Evolutionary conservation across 257 asterid genomes (phyloP).

Genomic region (Parsonsia alboflavescens): DNA sequence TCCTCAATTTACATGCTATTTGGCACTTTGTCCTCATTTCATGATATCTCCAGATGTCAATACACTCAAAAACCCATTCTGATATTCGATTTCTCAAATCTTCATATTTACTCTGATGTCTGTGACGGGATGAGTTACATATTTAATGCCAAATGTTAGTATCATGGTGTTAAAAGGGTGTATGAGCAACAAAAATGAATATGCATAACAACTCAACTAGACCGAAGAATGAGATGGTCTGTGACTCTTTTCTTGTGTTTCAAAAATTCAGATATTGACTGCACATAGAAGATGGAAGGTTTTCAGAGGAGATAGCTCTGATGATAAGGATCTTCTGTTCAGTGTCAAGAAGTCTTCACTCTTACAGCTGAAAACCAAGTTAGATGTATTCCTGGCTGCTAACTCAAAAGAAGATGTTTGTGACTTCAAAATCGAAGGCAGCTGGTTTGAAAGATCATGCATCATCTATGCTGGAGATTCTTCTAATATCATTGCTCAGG

Average conservation of each 20-base stretch:
- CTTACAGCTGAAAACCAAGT: slow-evolving; percentile 30
- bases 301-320: slow-evolving; percentile 31
- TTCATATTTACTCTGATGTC: neutral
- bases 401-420: slow-evolving; percentile 27
- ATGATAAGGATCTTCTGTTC: slow-evolving; percentile 23
- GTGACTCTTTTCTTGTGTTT: neutral
- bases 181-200: neutral
- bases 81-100: too few species aligned
- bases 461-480: slow-evolving; percentile 42
- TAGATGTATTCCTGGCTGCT: slow-evolving; percentile 29
- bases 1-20: neutral
- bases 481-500: slow-evolving; percentile 58
- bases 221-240: neutral
- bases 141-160: neutral
- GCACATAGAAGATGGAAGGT: slow-evolving; percentile 72
- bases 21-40: neutral
- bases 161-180: neutral
- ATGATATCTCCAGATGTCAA: neutral
- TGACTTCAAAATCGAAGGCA: slow-evolving; percentile 36
- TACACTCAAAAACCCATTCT: too few species aligned
- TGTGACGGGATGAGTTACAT: neutral
- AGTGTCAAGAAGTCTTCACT: slow-evolving; percentile 32
- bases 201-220: neutral
- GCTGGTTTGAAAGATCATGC: slow-evolving; percentile 31
- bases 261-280: slow-evolving; percentile 37